A percentile compares a stretch with the other conserved stretches of the same genome.
phyloP scores from a whole-genome alignment of 805 yeast genomes.

The Crinitomyces ghanaensis region DNA sequence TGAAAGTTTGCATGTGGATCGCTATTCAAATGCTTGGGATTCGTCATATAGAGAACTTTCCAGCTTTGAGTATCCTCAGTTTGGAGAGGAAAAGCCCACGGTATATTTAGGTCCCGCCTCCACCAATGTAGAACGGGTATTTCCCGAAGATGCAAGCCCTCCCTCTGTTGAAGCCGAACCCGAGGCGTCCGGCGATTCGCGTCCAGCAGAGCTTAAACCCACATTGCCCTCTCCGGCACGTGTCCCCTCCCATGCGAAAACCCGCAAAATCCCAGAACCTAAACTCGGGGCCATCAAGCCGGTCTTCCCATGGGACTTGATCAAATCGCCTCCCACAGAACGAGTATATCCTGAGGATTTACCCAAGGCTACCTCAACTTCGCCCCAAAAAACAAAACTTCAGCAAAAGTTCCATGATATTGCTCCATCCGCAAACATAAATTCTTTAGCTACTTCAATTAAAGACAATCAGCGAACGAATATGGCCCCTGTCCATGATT shows the following conservation, averaged over 20 bases:
- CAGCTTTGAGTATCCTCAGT: constrained; percentile 9
- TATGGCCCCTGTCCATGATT: no score
- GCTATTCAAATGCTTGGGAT: constrained; percentile 13
- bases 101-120: no score
- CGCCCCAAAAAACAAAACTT: no score
- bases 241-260: constrained; percentile 1
- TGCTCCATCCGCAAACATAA: no score
- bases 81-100: constrained; percentile 10
- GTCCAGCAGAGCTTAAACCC: background rate
- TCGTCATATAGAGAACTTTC: background rate
- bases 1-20: constrained; percentile 8
- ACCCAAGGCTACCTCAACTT: constrained; percentile 1
- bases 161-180: constrained; percentile 1
- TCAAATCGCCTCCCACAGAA: constrained; percentile 12
- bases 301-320: background rate
- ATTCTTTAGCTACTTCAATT: no score
- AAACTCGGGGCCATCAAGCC: no score
- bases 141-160: constrained; percentile 6
- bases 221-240: background rate
- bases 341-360: constrained; percentile 9
- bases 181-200: no score
- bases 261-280: constrained; percentile 1
- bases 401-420: no score
- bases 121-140: constrained; percentile 13
- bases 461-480: no score